A percentile compares a stretch with the other conserved stretches of the same genome.
phyloP scores from a whole-genome alignment of 768 basidiomycete species.

The Phaffia tasmanica region DNA sequence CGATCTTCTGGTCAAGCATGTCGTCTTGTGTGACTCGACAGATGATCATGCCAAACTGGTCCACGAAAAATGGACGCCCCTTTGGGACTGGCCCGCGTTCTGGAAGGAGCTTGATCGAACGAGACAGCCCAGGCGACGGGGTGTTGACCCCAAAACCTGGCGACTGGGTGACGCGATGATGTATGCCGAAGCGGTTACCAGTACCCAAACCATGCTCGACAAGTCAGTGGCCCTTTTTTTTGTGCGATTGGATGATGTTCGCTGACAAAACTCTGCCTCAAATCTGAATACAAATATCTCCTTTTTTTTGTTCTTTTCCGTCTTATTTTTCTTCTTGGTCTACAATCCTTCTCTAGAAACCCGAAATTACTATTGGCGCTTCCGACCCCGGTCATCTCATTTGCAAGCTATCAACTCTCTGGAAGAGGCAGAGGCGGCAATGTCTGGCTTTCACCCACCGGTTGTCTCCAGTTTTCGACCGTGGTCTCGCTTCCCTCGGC shows the following conservation, averaged over 20 bases:
- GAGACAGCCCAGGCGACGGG: conserved; percentile 1
- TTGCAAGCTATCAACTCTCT: conserved; percentile 76
- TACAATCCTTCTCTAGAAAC: conserved; percentile 57
- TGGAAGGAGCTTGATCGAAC: conserved; percentile 45
- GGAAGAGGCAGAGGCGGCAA: conserved; percentile 85
- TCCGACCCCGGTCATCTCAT: conserved; percentile 64
- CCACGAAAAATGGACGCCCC: conserved; percentile 47
- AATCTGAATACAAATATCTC: no score
- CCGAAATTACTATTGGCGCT: conserved; percentile 55
- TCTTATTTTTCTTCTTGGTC: no score
- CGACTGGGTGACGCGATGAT: conserved; percentile 66
- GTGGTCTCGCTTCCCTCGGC: conserved; percentile 52
- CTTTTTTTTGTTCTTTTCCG: neutral
- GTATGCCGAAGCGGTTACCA: conserved; percentile 82
- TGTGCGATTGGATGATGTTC: no score
- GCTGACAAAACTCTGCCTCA: no score
- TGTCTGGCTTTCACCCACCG: conserved; percentile 81
- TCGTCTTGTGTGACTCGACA: conserved; percentile 24
- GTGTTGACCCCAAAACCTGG: conserved; percentile 20
- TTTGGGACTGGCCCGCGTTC: conserved; percentile 58
- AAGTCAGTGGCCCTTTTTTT: conserved; percentile 48
- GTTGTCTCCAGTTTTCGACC: conserved; percentile 76
- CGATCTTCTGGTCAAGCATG: conserved; percentile 17
- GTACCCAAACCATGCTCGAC: conserved; percentile 90
- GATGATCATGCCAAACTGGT: conserved; percentile 29